phyloP scores from a whole-genome alignment of 257 asterid species.

The Salvia miltiorrhiza region DNA sequence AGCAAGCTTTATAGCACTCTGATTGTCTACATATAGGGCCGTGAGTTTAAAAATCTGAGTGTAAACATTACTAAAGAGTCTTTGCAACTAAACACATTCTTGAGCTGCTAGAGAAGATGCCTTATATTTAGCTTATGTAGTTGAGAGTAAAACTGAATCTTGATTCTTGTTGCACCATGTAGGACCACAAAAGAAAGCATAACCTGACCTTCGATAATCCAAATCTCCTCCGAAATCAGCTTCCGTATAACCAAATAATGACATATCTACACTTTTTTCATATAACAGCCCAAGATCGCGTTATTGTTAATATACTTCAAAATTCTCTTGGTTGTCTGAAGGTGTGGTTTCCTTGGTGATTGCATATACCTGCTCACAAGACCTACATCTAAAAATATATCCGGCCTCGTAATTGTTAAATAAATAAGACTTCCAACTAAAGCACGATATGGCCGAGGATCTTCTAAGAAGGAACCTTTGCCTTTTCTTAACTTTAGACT shows the following conservation, averaged over 20 bases:
- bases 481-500: background rate
- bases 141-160: slow-evolving; percentile 12
- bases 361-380: background rate
- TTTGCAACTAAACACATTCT: slow-evolving; percentile 19
- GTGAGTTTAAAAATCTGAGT: background rate
- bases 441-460: slow-evolving; percentile 2
- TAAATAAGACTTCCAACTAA: slow-evolving; percentile 11
- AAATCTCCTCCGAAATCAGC: background rate
- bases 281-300: too few species aligned
- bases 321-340: background rate
- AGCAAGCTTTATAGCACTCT: background rate
- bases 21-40: background rate
- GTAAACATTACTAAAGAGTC: background rate
- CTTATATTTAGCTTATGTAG: slow-evolving; percentile 4
- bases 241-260: background rate
- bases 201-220: background rate
- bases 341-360: background rate
- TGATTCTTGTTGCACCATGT: slow-evolving; percentile 10
- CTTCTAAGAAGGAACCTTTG: background rate
- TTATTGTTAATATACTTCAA: background rate
- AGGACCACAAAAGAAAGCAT: background rate
- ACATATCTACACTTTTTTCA: background rate
- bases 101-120: background rate
- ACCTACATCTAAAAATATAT: background rate
- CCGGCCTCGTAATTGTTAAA: too few species aligned